Percentiles rank a stretch among this genome's conserved stretches.
Conservation (phyloP, 192 early-diverging fungal genomes). For the Umbelopsis isabellina region DNA sequence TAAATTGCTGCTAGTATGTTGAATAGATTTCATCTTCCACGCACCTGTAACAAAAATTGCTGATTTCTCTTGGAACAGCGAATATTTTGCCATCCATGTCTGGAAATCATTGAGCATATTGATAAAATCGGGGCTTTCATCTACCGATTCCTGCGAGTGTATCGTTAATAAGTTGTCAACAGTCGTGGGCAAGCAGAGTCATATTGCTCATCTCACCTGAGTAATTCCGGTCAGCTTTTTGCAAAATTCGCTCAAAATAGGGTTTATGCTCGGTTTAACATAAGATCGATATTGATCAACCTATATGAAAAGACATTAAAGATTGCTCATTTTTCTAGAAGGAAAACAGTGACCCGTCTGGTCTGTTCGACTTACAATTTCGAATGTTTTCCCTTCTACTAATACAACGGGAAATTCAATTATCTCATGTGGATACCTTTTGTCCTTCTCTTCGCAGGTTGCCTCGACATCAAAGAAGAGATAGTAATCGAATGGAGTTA, state of each 20-base stretch:
- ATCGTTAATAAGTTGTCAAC: neutral
- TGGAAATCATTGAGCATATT: slow-evolving; percentile 55
- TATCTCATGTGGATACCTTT: slow-evolving; percentile 75
- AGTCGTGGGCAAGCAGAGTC: neutral
- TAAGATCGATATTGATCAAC: slow-evolving; percentile 75
- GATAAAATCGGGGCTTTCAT: slow-evolving; percentile 51
- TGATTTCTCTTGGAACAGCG: slow-evolving; percentile 44
- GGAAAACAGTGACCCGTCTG: too few species aligned
- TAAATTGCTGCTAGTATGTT: neutral
- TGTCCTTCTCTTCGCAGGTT: slow-evolving; percentile 65
- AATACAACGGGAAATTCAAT: slow-evolving; percentile 87
- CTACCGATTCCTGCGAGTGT: slow-evolving; percentile 45
- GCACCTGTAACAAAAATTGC: slow-evolving; percentile 47
- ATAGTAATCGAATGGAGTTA: slow-evolving; percentile 68
- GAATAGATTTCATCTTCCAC: neutral
- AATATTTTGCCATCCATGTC: slow-evolving; percentile 47
- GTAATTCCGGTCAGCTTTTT: slow-evolving; percentile 78
- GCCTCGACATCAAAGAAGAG: slow-evolving; percentile 83
- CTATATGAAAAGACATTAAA: slow-evolving; percentile 42
- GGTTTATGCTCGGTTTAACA: slow-evolving; percentile 68
- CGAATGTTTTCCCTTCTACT: slow-evolving; percentile 61
- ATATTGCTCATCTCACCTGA: slow-evolving; percentile 51
- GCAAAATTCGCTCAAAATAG: slow-evolving; percentile 76
- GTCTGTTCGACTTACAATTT: slow-evolving; percentile 49
- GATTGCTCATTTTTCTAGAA: too few species aligned